Percentiles rank a stretch among this genome's conserved stretches.
These are phyloP conservation scores for Fusarium xyrophilum DNA, from an alignment of 2,329 filamentous ascomycete genomes.

Conservation along the genomic window DNA sequence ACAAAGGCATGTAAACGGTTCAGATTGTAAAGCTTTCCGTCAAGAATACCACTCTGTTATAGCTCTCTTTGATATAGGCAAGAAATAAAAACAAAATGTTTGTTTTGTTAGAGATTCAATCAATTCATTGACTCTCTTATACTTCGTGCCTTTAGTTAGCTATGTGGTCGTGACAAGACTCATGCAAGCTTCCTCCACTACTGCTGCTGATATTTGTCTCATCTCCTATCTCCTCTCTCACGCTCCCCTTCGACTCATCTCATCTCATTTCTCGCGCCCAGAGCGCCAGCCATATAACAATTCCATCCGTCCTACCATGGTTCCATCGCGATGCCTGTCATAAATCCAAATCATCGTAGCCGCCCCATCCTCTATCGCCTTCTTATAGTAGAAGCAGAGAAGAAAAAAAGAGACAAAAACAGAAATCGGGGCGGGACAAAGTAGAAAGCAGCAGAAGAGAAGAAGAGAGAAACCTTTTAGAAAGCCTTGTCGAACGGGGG, in stretches of 20 bases:
- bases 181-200: slow-evolving; percentile 33
- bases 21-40: slow-evolving; percentile 2
- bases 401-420: slow-evolving; percentile 12
- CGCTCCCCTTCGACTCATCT: not conserved
- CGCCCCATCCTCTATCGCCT: slow-evolving; percentile 39
- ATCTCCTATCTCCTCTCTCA: not conserved
- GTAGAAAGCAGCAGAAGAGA: slow-evolving; percentile 23
- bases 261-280: slow-evolving; percentile 22
- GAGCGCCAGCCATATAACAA: slow-evolving; percentile 29
- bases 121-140: slow-evolving; percentile 37
- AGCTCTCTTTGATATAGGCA: slow-evolving; percentile 4
- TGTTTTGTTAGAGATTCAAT: slow-evolving; percentile 28
- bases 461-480: slow-evolving; percentile 17
- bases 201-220: slow-evolving; percentile 17
- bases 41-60: not conserved
- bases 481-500: slow-evolving; percentile 29
- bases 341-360: slow-evolving; percentile 44
- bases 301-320: slow-evolving; percentile 27
- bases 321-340: slow-evolving; percentile 37
- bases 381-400: slow-evolving; percentile 32
- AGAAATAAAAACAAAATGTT: slow-evolving; percentile 15
- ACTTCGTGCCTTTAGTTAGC: slow-evolving; percentile 40
- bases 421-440: slow-evolving; percentile 20
- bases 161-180: slow-evolving; percentile 43
- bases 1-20: not conserved